phyloP scores from a whole-genome alignment of 2,329 filamentous ascomycete genomes.

The Hypoxylon sp. region DNA sequence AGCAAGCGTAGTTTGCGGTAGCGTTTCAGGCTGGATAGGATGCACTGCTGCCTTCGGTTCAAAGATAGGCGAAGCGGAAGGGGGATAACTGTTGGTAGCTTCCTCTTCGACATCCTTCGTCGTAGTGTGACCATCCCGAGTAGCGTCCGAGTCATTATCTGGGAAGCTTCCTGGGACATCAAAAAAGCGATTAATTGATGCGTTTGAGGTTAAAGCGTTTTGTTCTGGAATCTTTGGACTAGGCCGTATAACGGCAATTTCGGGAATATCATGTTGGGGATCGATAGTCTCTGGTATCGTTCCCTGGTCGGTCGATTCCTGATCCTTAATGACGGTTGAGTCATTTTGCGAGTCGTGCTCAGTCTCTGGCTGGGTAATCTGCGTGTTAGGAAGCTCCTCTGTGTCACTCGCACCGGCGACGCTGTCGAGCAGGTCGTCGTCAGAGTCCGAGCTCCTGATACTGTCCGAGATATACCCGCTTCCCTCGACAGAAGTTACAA shows the following conservation, averaged over 20 bases:
- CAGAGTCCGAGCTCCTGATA: conserved; percentile 57
- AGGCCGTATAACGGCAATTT: conserved; percentile 60
- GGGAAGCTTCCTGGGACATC: conserved; percentile 73
- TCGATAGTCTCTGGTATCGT: conserved; percentile 6
- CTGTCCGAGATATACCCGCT: conserved; percentile 73
- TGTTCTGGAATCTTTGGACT: conserved; percentile 54
- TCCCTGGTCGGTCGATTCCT: conserved; percentile 23
- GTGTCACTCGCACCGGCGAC: conserved; percentile 34
- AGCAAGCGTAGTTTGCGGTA: conserved; percentile 50
- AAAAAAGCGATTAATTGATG: conserved; percentile 54
- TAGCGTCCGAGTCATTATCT: conserved; percentile 49
- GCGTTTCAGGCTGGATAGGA: conserved; percentile 25
- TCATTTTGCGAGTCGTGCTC: conserved; percentile 31
- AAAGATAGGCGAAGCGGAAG: conserved; percentile 37
- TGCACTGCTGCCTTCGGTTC: conserved; percentile 45
- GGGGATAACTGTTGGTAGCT: not conserved
- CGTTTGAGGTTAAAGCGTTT: conserved; percentile 7
- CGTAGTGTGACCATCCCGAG: conserved; percentile 7
- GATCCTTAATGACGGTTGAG: conserved; percentile 33
- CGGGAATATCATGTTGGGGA: conserved; percentile 52
- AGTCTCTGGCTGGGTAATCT: conserved; percentile 42
- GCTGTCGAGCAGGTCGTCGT: conserved; percentile 50
- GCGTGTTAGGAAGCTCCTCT: conserved; percentile 40
- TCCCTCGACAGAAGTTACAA: conserved; percentile 77
- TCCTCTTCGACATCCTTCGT: conserved; percentile 3